A percentile compares a stretch with the other conserved stretches of the same genome.
Evolutionary conservation across 768 basidiomycete genomes (phyloP).

Genomic region (Hericium alpestre): DNA sequence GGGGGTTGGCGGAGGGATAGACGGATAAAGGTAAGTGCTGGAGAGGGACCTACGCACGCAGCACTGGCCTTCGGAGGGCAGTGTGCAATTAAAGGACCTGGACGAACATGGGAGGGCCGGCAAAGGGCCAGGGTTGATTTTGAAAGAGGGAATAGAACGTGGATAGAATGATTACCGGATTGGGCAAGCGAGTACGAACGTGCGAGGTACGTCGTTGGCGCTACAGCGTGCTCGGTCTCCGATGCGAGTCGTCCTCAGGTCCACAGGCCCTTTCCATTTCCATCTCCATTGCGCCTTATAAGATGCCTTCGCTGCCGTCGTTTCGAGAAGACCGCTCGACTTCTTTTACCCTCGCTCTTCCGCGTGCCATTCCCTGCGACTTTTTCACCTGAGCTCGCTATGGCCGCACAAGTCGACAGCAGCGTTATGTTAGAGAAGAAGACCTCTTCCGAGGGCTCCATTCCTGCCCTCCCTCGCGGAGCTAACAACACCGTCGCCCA

Average conservation of each 20-base stretch:
- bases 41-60: too few species aligned
- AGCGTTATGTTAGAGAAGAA: slow-evolving; percentile 2
- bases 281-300: not conserved
- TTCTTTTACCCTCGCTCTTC: not conserved
- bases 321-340: not conserved
- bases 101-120: not conserved
- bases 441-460: not conserved
- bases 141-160: not conserved
- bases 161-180: not conserved
- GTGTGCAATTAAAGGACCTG: not conserved
- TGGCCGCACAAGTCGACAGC: slow-evolving; percentile 1
- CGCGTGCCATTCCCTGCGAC: not conserved
- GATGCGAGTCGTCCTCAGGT: not conserved
- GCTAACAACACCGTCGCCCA: not conserved
- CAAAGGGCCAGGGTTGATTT: not conserved
- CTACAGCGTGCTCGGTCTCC: not conserved
- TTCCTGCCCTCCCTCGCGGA: not conserved
- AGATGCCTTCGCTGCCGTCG: not conserved
- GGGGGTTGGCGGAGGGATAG: too few species aligned
- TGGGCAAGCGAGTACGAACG: slow-evolving; percentile 3
- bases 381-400: not conserved
- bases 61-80: too few species aligned
- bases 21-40: too few species aligned
- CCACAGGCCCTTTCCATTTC: not conserved
- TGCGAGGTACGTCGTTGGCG: not conserved